Evolutionary conservation across 257 asterid genomes (phyloP).

Genomic region (Buddleja alternifolia): DNA sequence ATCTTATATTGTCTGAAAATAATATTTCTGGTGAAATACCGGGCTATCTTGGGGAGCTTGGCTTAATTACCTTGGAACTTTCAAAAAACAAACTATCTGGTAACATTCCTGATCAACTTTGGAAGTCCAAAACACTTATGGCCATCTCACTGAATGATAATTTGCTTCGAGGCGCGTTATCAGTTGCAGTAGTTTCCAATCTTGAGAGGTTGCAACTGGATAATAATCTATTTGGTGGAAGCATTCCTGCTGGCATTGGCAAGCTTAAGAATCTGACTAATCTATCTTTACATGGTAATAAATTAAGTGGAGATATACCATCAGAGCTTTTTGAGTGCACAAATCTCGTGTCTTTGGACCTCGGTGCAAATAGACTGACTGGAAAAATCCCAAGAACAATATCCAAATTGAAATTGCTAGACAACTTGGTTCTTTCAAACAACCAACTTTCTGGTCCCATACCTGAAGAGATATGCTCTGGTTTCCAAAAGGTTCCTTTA

Average conservation of each 20-base stretch:
- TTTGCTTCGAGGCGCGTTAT: constrained; percentile 54
- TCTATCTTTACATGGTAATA: constrained; percentile 74
- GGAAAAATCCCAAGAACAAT: constrained; percentile 62
- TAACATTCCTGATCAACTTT: constrained; percentile 56
- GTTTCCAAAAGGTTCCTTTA: constrained; percentile 64
- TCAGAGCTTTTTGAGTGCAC: constrained; percentile 64
- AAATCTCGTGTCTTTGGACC: constrained; percentile 63
- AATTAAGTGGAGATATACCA: constrained; percentile 62
- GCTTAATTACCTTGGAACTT: constrained; percentile 55
- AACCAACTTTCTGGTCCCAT: constrained; percentile 64
- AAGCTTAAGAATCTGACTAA: constrained; percentile 66
- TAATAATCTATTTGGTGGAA: constrained; percentile 61
- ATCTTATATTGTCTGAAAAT: constrained; percentile 65
- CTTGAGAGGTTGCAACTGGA: constrained; percentile 63
- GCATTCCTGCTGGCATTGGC: constrained; percentile 62
- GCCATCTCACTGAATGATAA: constrained; percentile 52
- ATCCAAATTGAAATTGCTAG: constrained; percentile 57
- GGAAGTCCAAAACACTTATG: constrained; percentile 74
- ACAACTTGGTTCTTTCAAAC: constrained; percentile 74
- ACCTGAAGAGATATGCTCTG: constrained; percentile 78
- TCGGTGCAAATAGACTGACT: constrained; percentile 55
- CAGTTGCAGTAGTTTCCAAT: constrained; percentile 37
- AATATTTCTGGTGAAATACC: constrained; percentile 67
- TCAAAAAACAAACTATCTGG: constrained; percentile 64
- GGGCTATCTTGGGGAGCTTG: constrained; percentile 63